A percentile compares a stretch with the other conserved stretches of the same genome.
These are phyloP conservation scores for Chaetomium cochliodes DNA, from an alignment of 495 filamentous ascomycete species.

Conservation along the genomic window DNA sequence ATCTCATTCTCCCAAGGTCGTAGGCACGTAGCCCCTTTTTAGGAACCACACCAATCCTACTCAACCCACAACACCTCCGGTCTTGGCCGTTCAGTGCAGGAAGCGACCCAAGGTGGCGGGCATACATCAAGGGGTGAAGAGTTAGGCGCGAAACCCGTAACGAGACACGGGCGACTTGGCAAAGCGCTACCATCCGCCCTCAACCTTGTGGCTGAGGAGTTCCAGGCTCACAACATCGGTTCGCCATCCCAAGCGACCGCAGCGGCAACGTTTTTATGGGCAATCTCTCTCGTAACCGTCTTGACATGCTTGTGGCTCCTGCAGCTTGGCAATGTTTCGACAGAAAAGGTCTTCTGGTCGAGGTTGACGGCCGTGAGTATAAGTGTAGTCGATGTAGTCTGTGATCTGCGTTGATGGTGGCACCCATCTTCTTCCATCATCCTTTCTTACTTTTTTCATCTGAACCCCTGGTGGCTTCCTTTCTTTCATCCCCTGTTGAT, in stretches of 20 bases:
- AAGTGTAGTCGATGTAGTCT: constrained; percentile 3
- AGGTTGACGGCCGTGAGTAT: not conserved
- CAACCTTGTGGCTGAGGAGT: not conserved
- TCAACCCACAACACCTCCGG: no score
- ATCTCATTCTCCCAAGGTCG: no score
- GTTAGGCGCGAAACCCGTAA: not conserved
- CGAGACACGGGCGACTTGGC: not conserved
- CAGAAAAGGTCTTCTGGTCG: not conserved
- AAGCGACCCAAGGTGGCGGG: not conserved
- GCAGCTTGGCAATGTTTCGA: constrained; percentile 8
- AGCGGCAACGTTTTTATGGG: not conserved
- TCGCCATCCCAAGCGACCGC: not conserved
- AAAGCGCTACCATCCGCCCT: not conserved
- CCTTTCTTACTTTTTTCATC: not conserved
- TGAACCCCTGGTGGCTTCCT: constrained; percentile 8
- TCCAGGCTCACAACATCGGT: not conserved
- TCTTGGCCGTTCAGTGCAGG: not conserved
- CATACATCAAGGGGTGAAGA: not conserved
- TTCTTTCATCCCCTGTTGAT: constrained; percentile 8
- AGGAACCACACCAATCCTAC: not conserved
- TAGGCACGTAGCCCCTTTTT: no score
- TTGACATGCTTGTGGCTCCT: not conserved
- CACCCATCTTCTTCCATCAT: constrained; percentile 5
- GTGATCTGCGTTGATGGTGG: constrained; percentile 1
- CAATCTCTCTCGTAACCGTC: not conserved